phyloP scores from a whole-genome alignment of 179 eudicot species.

The Heliamphora pulchella region DNA sequence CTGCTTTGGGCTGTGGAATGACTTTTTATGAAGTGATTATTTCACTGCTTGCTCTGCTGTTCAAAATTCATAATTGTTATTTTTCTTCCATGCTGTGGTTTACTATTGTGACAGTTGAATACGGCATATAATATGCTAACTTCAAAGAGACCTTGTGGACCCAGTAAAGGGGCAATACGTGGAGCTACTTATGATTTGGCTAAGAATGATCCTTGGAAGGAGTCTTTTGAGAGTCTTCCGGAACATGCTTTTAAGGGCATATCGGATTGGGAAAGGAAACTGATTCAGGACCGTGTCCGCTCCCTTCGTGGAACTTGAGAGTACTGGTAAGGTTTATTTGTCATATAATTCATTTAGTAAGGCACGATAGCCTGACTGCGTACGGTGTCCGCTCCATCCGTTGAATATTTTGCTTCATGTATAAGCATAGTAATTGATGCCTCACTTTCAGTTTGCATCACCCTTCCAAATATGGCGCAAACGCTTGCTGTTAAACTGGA shows the following conservation, averaged over 20 bases:
- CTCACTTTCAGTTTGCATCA: neutral
- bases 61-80: neutral
- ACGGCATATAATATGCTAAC: conserved; percentile 59
- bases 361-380: neutral
- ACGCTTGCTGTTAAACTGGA: neutral
- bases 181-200: conserved; percentile 96
- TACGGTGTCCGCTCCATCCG: neutral
- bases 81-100: neutral
- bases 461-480: neutral
- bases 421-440: neutral
- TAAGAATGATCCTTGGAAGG: conserved; percentile 62
- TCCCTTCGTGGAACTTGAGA: conserved; percentile 59
- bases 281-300: conserved; percentile 71
- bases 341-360: neutral
- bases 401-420: neutral
- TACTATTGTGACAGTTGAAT: conserved; percentile 41
- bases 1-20: neutral
- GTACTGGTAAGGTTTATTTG: neutral
- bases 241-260: conserved; percentile 71
- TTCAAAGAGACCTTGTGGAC: conserved; percentile 83
- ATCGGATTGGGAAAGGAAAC: conserved; percentile 78
- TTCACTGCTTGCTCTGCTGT: neutral
- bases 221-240: conserved; percentile 73
- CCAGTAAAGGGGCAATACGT: conserved; percentile 69
- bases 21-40: neutral